Conservation (phyloP, 2,329 filamentous ascomycete species). For the Akanthomyces dipterigenus region DNA sequence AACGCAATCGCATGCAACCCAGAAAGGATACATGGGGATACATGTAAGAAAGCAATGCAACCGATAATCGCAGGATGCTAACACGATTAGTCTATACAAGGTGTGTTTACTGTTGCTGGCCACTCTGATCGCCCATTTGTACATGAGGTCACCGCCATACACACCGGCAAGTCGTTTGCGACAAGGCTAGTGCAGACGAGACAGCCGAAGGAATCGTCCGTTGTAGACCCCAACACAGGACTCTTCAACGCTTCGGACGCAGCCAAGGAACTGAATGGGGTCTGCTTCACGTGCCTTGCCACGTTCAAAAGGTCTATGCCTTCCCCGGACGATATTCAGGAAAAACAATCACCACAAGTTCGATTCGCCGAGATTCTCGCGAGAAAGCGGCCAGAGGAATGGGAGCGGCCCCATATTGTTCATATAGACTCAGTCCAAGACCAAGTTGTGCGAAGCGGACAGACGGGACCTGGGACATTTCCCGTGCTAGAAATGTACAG, state of each 20-base stretch:
- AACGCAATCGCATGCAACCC: slow-evolving; percentile 1
- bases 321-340: slow-evolving; percentile 32
- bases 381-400: slow-evolving; percentile 30
- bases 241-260: slow-evolving; percentile 35
- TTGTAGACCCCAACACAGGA: slow-evolving; percentile 21
- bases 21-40: slow-evolving; percentile 24
- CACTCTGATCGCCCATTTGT: slow-evolving; percentile 44
- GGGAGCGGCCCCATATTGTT: slow-evolving; percentile 38
- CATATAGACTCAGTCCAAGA: slow-evolving; percentile 37
- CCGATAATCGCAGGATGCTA: neutral
- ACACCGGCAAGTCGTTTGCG: slow-evolving; percentile 40
- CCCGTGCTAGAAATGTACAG: slow-evolving; percentile 48
- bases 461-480: slow-evolving; percentile 34
- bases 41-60: slow-evolving; percentile 27
- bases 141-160: slow-evolving; percentile 40
- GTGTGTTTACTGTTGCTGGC: slow-evolving; percentile 46
- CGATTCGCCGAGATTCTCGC: slow-evolving; percentile 37
- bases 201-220: slow-evolving; percentile 38
- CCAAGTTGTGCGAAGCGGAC: slow-evolving; percentile 24
- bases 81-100: slow-evolving; percentile 43
- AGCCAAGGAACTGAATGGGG: slow-evolving; percentile 29
- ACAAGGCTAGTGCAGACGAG: slow-evolving; percentile 43
- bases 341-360: slow-evolving; percentile 30
- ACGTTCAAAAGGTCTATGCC: slow-evolving; percentile 42
- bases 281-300: slow-evolving; percentile 44